phyloP scores from a whole-genome alignment of 1,284 basidiomycete genomes.

The Gastroboletus turbinatus region DNA sequence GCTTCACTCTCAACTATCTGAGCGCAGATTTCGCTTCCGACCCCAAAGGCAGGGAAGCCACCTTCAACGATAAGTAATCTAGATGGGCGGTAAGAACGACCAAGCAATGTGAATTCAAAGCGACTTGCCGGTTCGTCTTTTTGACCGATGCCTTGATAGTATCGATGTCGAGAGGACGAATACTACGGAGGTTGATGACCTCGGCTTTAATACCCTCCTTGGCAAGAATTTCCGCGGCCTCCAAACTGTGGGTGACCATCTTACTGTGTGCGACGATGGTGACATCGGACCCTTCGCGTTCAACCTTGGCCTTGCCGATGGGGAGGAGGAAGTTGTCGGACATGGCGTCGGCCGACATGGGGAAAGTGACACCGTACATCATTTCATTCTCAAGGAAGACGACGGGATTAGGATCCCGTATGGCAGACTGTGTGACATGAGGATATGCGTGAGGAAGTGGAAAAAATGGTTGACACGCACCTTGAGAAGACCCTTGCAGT shows the following conservation, averaged over 20 bases:
- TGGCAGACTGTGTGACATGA: slow-evolving; percentile 66
- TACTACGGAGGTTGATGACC: slow-evolving; percentile 95
- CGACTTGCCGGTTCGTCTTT: slow-evolving; percentile 88
- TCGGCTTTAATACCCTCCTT: slow-evolving; percentile 98
- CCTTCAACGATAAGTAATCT: slow-evolving; percentile 94
- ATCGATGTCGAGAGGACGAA: slow-evolving; percentile 96
- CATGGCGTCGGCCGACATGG: slow-evolving; percentile 92
- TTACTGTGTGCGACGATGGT: slow-evolving; percentile 97
- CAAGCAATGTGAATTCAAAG: background rate
- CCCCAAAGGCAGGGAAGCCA: slow-evolving; percentile 98
- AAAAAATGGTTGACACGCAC: slow-evolving; percentile 39
- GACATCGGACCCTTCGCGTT: slow-evolving; percentile 89
- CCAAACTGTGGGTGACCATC: slow-evolving; percentile 91
- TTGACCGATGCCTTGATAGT: slow-evolving; percentile 95
- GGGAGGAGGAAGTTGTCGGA: slow-evolving; percentile 94
- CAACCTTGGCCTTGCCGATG: slow-evolving; percentile 97
- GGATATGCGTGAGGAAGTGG: slow-evolving; percentile 2
- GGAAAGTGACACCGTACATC: slow-evolving; percentile 96
- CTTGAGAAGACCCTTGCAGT: slow-evolving; percentile 98
- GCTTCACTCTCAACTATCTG: slow-evolving; percentile 95
- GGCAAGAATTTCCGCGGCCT: slow-evolving; percentile 89
- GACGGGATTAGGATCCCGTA: slow-evolving; percentile 97
- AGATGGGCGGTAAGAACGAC: slow-evolving; percentile 12
- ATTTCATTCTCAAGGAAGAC: slow-evolving; percentile 99
- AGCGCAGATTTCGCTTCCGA: slow-evolving; percentile 97